phyloP scores from a whole-genome alignment of 2,329 filamentous ascomycete genomes.

The Cucurbitaria berberidis region DNA sequence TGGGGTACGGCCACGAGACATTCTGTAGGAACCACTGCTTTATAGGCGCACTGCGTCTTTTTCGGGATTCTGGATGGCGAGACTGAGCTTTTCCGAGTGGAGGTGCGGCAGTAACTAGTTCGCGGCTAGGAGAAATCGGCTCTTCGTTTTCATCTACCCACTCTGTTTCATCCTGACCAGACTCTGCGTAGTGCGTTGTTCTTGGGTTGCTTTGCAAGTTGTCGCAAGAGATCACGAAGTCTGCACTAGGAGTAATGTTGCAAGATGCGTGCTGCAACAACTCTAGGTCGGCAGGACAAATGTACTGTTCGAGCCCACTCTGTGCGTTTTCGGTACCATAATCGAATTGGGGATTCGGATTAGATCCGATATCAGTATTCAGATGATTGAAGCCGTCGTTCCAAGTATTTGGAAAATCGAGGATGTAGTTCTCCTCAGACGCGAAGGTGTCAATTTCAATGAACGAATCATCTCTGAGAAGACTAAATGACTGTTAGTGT shows the following conservation, averaged over 20 bases:
- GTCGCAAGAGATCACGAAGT: neutral
- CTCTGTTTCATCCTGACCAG: neutral
- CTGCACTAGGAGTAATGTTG: neutral
- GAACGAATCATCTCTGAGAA: too few species aligned
- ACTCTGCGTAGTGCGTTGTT: neutral
- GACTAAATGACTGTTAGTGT: too few species aligned
- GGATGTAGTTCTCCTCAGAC: too few species aligned
- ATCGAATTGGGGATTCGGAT: neutral
- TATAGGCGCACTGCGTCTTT: neutral
- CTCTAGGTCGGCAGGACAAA: neutral
- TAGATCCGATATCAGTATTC: neutral
- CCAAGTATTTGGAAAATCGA: too few species aligned
- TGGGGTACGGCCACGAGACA: slow-evolving; percentile 8
- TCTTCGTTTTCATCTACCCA: too few species aligned
- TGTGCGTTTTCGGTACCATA: neutral
- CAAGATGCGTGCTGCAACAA: neutral
- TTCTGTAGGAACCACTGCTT: slow-evolving; percentile 12
- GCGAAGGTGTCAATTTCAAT: too few species aligned
- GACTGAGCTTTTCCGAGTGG: neutral
- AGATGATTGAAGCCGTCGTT: too few species aligned
- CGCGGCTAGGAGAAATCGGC: too few species aligned
- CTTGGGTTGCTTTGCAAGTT: neutral
- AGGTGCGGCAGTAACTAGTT: neutral
- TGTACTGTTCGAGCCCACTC: neutral
- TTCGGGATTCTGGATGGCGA: neutral